phyloP scores from a whole-genome alignment of 306 rosid genomes.

The Mimosa pudica region DNA sequence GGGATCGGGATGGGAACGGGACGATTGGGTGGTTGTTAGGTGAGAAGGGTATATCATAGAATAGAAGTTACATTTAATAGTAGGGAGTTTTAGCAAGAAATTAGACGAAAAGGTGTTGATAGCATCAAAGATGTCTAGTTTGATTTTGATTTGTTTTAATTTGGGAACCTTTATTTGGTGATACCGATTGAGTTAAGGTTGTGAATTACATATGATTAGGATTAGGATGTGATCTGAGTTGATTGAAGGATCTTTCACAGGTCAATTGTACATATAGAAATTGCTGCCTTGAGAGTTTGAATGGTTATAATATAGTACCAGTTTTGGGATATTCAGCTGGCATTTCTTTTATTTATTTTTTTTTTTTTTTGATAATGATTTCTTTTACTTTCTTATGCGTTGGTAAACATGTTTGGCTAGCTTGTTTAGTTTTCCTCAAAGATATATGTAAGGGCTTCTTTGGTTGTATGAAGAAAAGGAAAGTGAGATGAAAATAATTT shows the following conservation, averaged over 20 bases:
- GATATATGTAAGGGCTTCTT: too few species aligned
- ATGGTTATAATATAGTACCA: constrained; percentile 4
- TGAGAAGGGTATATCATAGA: constrained; percentile 18
- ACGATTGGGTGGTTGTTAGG: constrained; percentile 61
- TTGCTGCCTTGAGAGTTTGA: not conserved
- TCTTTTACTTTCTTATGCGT: too few species aligned
- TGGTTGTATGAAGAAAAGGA: too few species aligned
- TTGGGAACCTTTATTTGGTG: not conserved
- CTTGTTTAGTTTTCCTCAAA: too few species aligned
- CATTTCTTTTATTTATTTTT: too few species aligned
- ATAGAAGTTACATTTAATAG: not conserved
- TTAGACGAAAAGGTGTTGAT: not conserved
- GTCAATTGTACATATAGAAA: constrained; percentile 31
- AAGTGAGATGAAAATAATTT: too few species aligned
- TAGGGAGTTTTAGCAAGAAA: not conserved
- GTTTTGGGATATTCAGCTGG: not conserved
- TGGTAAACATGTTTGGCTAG: too few species aligned
- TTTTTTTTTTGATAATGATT: too few species aligned
- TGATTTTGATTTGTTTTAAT: constrained; percentile 21
- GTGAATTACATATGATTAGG: constrained; percentile 37
- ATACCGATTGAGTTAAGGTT: constrained; percentile 18
- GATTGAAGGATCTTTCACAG: constrained; percentile 38
- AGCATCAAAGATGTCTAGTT: constrained; percentile 28
- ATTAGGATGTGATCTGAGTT: constrained; percentile 9
- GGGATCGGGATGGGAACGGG: constrained; percentile 33